Evolutionary conservation across 768 basidiomycete species (phyloP), one percentile per base, ranked within the genome.

Genomic region (Lactarius evosmus): DNA sequence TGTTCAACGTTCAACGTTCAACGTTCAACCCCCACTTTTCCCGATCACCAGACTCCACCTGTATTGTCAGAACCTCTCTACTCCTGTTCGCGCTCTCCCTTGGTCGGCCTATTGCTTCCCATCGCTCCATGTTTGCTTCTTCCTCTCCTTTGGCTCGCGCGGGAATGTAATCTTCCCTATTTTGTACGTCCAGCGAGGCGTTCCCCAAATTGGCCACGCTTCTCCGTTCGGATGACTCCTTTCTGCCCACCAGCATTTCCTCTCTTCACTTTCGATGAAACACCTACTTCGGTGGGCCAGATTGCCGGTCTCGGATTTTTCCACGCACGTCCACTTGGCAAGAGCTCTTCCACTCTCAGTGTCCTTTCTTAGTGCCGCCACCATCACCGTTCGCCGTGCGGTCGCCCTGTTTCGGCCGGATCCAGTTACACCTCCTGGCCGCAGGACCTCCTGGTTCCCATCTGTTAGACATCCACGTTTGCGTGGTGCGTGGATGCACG

Each of bases 181-280:
- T 58, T 34, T 49, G 36, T 57, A 55, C 12, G 25, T 46, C 19
- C 52, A 60, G 29, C 58, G 29, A 62, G 38, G 38, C 38, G 29
- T 50, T 22, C 56, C 56, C 56, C n/a, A 58, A 60, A 49, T 7
- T n/a, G 22, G 58, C 25, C 38, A 7, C 36, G 54, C 60, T 56
- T 65, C 55, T 60, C 40, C 57, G 29, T 22, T 33, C 53, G 52
- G 41, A 49, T 75, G 66, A 67, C 61, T 70, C 44, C 56, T 64
- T 50, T 74, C 74, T 62, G 74, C 30, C 46, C 44, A 40, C 58
- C 44, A 40, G 34, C 58, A n/a, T 59, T 60, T 4, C 40, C 36
- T 34, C 49, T 32, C 30, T 32, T 58, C 50, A 22, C 49, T n/a
- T 54, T 49, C 55, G 55, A 38, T 56, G 51, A 63, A 59, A 36